Base-by-base conservation (phyloP, 768 basidiomycete species). In the Boletales sp. region DNA sequence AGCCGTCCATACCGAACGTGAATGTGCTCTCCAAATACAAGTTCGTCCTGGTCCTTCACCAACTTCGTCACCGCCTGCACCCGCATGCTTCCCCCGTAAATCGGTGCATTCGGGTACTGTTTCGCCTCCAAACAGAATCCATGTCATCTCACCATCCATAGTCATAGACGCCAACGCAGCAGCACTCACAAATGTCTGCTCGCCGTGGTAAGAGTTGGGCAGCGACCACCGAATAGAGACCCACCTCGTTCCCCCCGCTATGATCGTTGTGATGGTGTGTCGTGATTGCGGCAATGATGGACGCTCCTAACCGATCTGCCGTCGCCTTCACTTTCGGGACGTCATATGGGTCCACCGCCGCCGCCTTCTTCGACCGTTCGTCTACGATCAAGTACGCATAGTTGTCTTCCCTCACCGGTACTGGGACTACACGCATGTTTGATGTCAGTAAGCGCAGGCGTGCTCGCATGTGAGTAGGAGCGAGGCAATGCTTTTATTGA, bases 201-300 rank as follows among this genome's bases (percentile, higher is more conserved):
- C 27, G 19, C 51, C 51, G 27, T 47, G 13, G 29, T 50, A 37
- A 61, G 50, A 54, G 48, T 52, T 53, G 52, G 35, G 15, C 19
- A n/a, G 27, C 3, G 31, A 31, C 2, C 12, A 15, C 14, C 24
- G 27, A 27, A 15, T 32, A 15, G 31, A 19, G 42, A 67, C 71
- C 53, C 31, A 90, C 90, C 72, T 82, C 64, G 68, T 94, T 95
- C 31, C 93, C 93, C 17, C 90, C 90, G 56, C 84, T 86, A 66
- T 94, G 93, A 71, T 97, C 94, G 55, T 76, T 60, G 67, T 97
- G 94, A 67, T 94, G 91, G 69, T 97, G 95, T 3, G 95, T 98
- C 12, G 92, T 97, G 57, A 98, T 76, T 19, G 72, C 78, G 36
- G 87, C 84, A 32, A 88, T 75, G 49, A 94, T 76, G 40, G 77